Evolutionary conservation across 2,329 filamentous ascomycete genomes (phyloP).

Genomic region (Elsinoe necatrix): DNA sequence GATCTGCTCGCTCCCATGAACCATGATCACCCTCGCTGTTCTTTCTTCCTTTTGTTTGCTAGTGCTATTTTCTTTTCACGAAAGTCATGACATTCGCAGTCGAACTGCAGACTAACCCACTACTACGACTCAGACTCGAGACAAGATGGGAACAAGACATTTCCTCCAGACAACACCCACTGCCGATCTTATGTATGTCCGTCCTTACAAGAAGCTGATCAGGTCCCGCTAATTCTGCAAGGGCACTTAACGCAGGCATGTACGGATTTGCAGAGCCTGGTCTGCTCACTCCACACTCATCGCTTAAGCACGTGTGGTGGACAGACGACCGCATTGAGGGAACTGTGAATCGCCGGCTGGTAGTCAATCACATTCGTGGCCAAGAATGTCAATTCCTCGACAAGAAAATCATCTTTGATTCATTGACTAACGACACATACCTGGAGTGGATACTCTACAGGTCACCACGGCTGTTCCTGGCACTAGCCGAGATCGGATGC

Average conservation of each 20-base stretch:
- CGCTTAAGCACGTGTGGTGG: conserved; percentile 57
- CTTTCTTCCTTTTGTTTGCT: conserved; percentile 1
- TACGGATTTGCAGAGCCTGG: conserved; percentile 44
- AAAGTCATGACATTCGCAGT: neutral
- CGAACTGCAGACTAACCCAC: neutral
- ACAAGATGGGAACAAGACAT: conserved; percentile 28
- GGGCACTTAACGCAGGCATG: conserved; percentile 42
- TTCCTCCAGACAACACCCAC: conserved; percentile 30
- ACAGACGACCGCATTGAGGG: conserved; percentile 59
- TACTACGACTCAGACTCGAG: neutral
- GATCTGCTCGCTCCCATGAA: neutral
- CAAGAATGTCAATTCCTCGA: conserved; percentile 56
- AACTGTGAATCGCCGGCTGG: conserved; percentile 60
- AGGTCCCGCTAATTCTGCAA: neutral
- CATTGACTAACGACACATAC: conserved; percentile 56
- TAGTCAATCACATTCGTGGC: conserved; percentile 55
- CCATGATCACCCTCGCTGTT: neutral
- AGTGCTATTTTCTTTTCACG: neutral
- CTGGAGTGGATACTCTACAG: conserved; percentile 68
- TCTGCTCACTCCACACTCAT: conserved; percentile 41
- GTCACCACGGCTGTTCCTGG: conserved; percentile 61
- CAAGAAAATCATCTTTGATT: conserved; percentile 56
- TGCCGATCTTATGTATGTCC: conserved; percentile 25
- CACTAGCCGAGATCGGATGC: conserved; percentile 59
- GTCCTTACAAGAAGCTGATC: neutral